phyloP scores from a whole-genome alignment of 2,329 filamentous ascomycete genomes.

The Paracoccidioides brasiliensis region DNA sequence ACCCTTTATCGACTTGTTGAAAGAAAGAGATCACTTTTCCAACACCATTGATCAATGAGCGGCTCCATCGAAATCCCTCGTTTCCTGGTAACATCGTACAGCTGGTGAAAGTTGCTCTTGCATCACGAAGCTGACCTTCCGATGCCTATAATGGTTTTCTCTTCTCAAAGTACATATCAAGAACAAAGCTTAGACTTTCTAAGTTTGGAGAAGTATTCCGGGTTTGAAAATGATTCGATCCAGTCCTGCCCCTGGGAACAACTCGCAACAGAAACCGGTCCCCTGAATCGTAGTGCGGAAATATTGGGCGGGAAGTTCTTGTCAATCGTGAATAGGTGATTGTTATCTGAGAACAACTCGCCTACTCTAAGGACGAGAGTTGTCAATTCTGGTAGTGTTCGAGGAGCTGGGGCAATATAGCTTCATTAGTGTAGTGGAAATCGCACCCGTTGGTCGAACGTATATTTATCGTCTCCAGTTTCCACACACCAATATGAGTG shows the following conservation, averaged over 20 bases:
- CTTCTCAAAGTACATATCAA: slow-evolving; percentile 13
- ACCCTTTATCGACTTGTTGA: slow-evolving; percentile 15
- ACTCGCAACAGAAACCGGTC: slow-evolving; percentile 12
- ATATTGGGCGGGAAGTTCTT: slow-evolving; percentile 14
- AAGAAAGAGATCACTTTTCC: not conserved
- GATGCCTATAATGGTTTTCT: slow-evolving; percentile 1
- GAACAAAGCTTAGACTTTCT: slow-evolving; percentile 13
- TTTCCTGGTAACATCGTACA: slow-evolving; percentile 10
- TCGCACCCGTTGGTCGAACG: slow-evolving; percentile 14
- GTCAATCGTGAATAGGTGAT: no score
- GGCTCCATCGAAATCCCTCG: slow-evolving; percentile 13
- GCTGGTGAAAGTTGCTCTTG: slow-evolving; percentile 10
- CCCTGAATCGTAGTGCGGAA: slow-evolving; percentile 15
- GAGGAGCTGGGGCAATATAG: slow-evolving; percentile 8
- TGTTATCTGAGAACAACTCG: slow-evolving; percentile 12
- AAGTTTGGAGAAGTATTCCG: slow-evolving; percentile 13
- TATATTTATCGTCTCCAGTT: slow-evolving; percentile 11
- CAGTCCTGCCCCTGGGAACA: slow-evolving; percentile 15
- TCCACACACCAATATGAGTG: slow-evolving; percentile 11
- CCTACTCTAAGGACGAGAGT: slow-evolving; percentile 15
- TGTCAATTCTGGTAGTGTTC: slow-evolving; percentile 8
- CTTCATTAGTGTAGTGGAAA: slow-evolving; percentile 10
- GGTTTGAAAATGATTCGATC: slow-evolving; percentile 13
- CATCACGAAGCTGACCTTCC: slow-evolving; percentile 6
- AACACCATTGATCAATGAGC: slow-evolving; percentile 10